These are phyloP conservation scores for Lasiosphaeriaceae sp. DNA, from an alignment of 495 filamentous ascomycete genomes.

Conservation along the genomic window DNA sequence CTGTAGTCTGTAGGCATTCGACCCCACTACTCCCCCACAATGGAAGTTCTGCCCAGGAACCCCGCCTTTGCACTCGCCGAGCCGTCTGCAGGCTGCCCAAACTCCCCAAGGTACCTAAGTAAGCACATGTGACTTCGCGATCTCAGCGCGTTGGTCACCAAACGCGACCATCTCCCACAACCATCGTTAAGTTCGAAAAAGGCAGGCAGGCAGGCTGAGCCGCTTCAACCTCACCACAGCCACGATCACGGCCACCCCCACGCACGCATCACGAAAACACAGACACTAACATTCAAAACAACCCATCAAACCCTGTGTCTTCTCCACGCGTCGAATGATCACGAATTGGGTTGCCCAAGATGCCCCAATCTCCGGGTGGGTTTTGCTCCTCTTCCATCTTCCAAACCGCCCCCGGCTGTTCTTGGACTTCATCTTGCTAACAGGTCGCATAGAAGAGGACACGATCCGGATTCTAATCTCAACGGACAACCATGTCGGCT, in stretches of 20 bases:
- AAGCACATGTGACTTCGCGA: slow-evolving; percentile 25
- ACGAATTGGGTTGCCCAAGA: slow-evolving; percentile 2
- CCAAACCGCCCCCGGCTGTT: neutral
- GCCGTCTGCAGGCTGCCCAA: neutral
- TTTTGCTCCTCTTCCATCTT: neutral
- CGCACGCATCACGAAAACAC: neutral
- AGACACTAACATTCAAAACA: neutral
- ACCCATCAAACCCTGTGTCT: neutral
- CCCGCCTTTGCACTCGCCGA: neutral
- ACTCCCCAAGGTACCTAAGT: neutral
- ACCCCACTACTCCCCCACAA: too few relatives aligned
- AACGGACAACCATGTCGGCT: slow-evolving; percentile 97
- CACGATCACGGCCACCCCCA: neutral
- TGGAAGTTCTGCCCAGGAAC: neutral
- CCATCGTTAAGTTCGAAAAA: too few relatives aligned
- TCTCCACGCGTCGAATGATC: neutral
- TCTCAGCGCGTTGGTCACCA: slow-evolving; percentile 11
- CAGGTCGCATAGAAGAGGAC: slow-evolving; percentile 57
- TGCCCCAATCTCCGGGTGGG: slow-evolving; percentile 24
- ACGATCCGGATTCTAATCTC: slow-evolving; percentile 93
- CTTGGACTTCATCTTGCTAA: neutral
- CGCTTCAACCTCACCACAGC: neutral
- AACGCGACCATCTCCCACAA: slow-evolving; percentile 1
- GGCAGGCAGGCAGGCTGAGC: too few relatives aligned
- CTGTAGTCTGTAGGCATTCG: too few relatives aligned